Evolutionary conservation across 108 stramenopile genomes (phyloP), one percentile per base, ranked within the genome.

Genomic region (Pseudonitzschia multistriata): DNA sequence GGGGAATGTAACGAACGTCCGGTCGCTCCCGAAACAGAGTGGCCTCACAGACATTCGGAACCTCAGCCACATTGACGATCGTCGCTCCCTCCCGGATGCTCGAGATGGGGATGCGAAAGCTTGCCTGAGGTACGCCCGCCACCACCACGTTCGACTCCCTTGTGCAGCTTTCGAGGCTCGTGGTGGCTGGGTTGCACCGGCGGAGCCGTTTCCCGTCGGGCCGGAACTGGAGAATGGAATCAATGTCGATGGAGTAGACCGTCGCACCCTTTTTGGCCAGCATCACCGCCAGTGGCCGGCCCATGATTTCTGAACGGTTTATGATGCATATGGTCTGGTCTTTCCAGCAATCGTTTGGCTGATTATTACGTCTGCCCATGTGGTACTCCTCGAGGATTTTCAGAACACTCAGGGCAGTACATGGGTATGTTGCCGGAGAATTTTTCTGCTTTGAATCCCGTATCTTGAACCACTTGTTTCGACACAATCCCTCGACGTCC

Each of bases 241-340:
- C 70, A 19, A 88, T 83, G 74, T 98, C 96, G 8, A 96, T 74
- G 3, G 92, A 93, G 81, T 89, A 98, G 5, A 98, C 90, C 14
- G 76, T 87, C 14, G 94, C 95, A 5, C 94, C 97, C 60, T 90
- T 85, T 59, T 86, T 80, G 3, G 97, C 89, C 31, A 98, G 82
- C 85, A 98, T 91, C 7, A 86, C 89, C 21, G 94, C 97, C 39
- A 98, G 81, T 15, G 97, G 97, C 24, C 95, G 73, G 7, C 97
- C 97, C 3, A 98, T 68, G 33, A 98, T 95, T 70, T 98, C 96
- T 6, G 92, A 94, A 27, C 97, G 88, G 79, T 98, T 98, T 48
- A 96, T 79, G 57, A 98, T 90, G 39, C 95, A 90, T 29, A 91
- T 80, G 49, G 80, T 85, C 35, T 68, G 78, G n/a, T 87, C 85